A percentile compares a stretch with the other conserved stretches of the same genome.
Conservation (phyloP, 2,329 filamentous ascomycete genomes). For the Aspergillus sp. region DNA sequence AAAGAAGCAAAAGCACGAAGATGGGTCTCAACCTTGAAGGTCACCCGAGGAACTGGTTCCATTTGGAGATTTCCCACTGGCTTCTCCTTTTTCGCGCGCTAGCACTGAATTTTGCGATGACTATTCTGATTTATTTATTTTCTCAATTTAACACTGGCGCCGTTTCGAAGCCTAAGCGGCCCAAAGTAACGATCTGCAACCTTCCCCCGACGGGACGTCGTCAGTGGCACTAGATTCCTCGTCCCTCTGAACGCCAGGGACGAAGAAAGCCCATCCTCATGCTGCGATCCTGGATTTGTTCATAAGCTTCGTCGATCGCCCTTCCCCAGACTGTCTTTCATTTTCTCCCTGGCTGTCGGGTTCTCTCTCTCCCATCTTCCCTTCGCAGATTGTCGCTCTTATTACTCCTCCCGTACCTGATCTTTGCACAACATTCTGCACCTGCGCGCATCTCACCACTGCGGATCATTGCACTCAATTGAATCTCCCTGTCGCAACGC, state of each 20-base stretch:
- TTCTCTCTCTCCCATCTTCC: slow-evolving; percentile 13
- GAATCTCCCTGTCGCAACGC: slow-evolving; percentile 8
- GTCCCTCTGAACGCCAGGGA: slow-evolving; percentile 18
- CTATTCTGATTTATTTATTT: slow-evolving; percentile 13
- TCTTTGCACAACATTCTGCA: slow-evolving; percentile 14
- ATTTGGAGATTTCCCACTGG: slow-evolving; percentile 23
- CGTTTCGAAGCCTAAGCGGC: slow-evolving; percentile 29
- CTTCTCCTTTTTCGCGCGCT: slow-evolving; percentile 9
- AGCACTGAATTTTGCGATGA: slow-evolving; percentile 1
- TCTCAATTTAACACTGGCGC: slow-evolving; percentile 22
- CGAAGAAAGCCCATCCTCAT: slow-evolving; percentile 23
- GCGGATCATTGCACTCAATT: slow-evolving; percentile 17
- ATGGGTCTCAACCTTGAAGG: slow-evolving; percentile 21
- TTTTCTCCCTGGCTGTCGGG: slow-evolving; percentile 21
- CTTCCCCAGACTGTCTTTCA: slow-evolving; percentile 37
- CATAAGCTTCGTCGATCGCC: slow-evolving; percentile 46
- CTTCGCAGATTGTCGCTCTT: slow-evolving; percentile 10
- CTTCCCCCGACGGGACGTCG: slow-evolving; percentile 39
- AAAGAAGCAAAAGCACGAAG: slow-evolving; percentile 11
- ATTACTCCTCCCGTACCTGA: slow-evolving; percentile 10
- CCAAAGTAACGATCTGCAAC: slow-evolving; percentile 40
- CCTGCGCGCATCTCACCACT: slow-evolving; percentile 11
- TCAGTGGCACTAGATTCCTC: slow-evolving; percentile 38
- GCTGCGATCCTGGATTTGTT: slow-evolving; percentile 37
- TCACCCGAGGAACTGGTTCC: slow-evolving; percentile 37